Evolutionary conservation across 202 grass and related monocot genomes (phyloP), one percentile per base, ranked within the genome.

Genomic region (Digitaria exilis): DNA sequence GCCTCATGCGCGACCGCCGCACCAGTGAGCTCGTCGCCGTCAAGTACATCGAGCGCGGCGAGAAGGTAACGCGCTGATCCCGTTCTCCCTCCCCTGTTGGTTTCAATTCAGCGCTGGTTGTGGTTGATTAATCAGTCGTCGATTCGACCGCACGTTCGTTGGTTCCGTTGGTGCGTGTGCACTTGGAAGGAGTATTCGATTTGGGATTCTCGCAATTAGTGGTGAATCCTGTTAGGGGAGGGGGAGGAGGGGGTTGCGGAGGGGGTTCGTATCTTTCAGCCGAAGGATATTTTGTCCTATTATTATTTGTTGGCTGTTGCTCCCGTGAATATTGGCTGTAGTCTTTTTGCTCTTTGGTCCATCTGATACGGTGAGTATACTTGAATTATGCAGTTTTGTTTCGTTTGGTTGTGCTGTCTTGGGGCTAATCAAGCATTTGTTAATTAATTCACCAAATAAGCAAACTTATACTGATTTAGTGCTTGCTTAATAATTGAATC

Each of bases 21-120:
- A 92, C 93, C 76, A 86, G 35, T 76, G 93, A 95, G 76, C 89
- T 95, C 76, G 90, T 95, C 78, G 93, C 93, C 71, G 93, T 95
- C 75, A 92, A 92, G 87, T 95, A 95, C 87, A 95, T 95, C 82
- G 93, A 92, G 90, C 86, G 93, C 28, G 93, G 93, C 24, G 90
- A 92, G 85, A 95, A 95, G 93, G 93, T 92, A 81, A 4, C 21
- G 51, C 18, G 4, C 51, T 63, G 74, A 26, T 30, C 30, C 73
- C 9, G 9, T 44, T 30, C 66, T 24, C 24, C 18, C 45, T 22
- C 14, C 3, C 25, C 26, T 69, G 1, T 24, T 57, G 29, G 44
- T 30, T 56, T 69, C 57, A 59, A 79, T 73, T 60, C 2, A 24
- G 66, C 41, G 35, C 41, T 57, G 28, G 28, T 72, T 79, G 67